These are phyloP conservation scores for Talaromyces sp. DNA, from an alignment of 2,329 filamentous ascomycete species.

Conservation along the genomic window DNA sequence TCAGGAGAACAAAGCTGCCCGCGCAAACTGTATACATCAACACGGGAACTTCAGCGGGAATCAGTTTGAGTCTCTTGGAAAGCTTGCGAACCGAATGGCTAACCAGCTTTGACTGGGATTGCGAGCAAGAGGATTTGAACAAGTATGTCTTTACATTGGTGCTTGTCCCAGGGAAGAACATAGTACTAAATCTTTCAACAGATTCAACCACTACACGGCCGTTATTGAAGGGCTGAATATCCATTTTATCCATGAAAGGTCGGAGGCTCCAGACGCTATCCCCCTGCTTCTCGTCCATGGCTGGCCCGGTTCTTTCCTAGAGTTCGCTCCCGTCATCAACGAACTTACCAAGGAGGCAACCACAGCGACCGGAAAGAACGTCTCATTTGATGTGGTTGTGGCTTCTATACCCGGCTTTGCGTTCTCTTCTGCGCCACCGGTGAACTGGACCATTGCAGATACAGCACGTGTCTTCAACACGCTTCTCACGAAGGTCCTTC, in stretches of 20 bases:
- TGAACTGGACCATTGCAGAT: constrained; percentile 23
- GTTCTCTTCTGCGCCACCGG: constrained; percentile 27
- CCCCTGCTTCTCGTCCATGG: constrained; percentile 44
- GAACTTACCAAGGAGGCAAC: constrained; percentile 24
- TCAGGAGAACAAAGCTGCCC: neutral
- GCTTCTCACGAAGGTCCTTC: constrained; percentile 28
- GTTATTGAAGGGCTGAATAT: constrained; percentile 20
- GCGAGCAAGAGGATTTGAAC: neutral
- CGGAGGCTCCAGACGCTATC: constrained; percentile 41
- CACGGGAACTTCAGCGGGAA: neutral
- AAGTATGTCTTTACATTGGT: neutral
- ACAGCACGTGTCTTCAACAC: constrained; percentile 25
- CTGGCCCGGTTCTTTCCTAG: constrained; percentile 33
- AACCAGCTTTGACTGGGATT: neutral
- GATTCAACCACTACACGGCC: neutral
- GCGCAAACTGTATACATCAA: neutral
- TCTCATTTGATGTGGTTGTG: constrained; percentile 30
- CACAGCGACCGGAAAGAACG: constrained; percentile 13
- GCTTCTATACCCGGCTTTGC: constrained; percentile 29
- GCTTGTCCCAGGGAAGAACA: neutral
- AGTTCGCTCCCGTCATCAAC: constrained; percentile 30
- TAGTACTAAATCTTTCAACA: neutral
- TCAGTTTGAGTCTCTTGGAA: neutral
- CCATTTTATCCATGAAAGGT: constrained; percentile 50
- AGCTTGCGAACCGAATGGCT: neutral